A percentile compares a stretch with the other conserved stretches of the same genome.
Evolutionary conservation across 331 rosid genomes (phyloP).

Genomic region (Cydonia oblonga): DNA sequence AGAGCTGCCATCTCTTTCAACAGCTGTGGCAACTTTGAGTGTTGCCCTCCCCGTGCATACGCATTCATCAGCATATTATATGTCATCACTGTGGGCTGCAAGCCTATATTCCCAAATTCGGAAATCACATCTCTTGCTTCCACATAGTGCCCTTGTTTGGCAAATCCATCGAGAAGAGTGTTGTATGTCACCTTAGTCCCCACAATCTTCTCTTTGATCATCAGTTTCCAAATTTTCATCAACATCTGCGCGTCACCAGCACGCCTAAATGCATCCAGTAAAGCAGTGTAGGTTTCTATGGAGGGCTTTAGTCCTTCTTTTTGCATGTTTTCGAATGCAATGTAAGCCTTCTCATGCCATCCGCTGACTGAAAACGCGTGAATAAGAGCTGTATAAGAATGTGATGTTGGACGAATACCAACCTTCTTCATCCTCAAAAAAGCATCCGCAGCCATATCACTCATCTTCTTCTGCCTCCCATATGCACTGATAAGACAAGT

Average conservation of each 20-base stretch:
- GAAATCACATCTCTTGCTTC: slow-evolving; percentile 78
- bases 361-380: slow-evolving; percentile 75
- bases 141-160: slow-evolving; percentile 72
- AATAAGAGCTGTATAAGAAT: slow-evolving; percentile 79
- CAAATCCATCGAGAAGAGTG: slow-evolving; percentile 75
- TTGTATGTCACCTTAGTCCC: slow-evolving; percentile 70
- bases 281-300: slow-evolving; percentile 74
- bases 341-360: slow-evolving; percentile 78
- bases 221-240: slow-evolving; percentile 75
- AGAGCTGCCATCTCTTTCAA: slow-evolving; percentile 64
- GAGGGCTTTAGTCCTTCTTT: slow-evolving; percentile 61
- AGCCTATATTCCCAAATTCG: slow-evolving; percentile 68
- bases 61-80: slow-evolving; percentile 84
- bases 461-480: slow-evolving; percentile 60
- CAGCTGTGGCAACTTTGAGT: slow-evolving; percentile 62
- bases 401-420: slow-evolving; percentile 64
- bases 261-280: slow-evolving; percentile 74
- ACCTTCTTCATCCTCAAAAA: slow-evolving; percentile 75
- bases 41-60: slow-evolving; percentile 79
- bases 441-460: slow-evolving; percentile 86
- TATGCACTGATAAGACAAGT: slow-evolving; percentile 80
- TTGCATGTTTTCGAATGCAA: slow-evolving; percentile 61
- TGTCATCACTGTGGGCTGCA: slow-evolving; percentile 68
- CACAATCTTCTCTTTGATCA: slow-evolving; percentile 49
- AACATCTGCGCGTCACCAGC: slow-evolving; percentile 55